Evolutionary conservation across 1,139 yeast genomes (phyloP), one percentile per base, ranked within the genome.

Genomic region (Pneumocystis oryctolagi): DNA sequence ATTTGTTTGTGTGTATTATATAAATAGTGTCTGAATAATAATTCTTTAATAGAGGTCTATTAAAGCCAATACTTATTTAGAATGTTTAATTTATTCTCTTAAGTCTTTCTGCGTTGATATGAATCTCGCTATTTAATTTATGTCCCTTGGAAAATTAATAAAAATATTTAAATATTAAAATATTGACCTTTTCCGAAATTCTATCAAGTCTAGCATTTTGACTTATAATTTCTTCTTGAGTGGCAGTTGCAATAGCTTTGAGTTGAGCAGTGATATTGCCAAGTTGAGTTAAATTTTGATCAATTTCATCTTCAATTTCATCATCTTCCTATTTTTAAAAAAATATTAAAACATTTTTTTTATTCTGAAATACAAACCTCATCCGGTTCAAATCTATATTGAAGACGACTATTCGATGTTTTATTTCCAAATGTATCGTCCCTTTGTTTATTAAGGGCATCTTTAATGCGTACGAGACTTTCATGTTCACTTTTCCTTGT

Each of bases 301-400:
- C 84, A 64, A 83, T 79, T 71, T 82, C 85, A 61, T 78, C 72
- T 67, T 83, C 86, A 74, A 82, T 75, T 65, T 79, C 83, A 67
- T 82, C 84, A 70, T 83, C 87, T 68, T 82, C 85, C 58, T 47
- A 25, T 47, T 47, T 37, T 47, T n/a, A n/a, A n/a, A n/a, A 47
- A 42, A 47, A 47, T 47, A 47, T 47, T 47, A 47, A 47, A 20
- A 47, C 6, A 1, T 4, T 9, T 78, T 78, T 69, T 82, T 85
- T 32, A 77, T 80, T 58, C 4, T 3, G 4, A 20, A 25, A 47
- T 47, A 12, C 18, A 47, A 5, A 47, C 55, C 55, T 64, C 66
- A 39, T 57, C 59, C 42, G 67, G 62, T 67, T 82, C 86, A 69
- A 82, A 82, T 69, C 80, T 83, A 70, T 79, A 82, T 69, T 78